phyloP scores from a whole-genome alignment of 2,329 filamentous ascomycete species.

The Colletotrichum cuscutae region DNA sequence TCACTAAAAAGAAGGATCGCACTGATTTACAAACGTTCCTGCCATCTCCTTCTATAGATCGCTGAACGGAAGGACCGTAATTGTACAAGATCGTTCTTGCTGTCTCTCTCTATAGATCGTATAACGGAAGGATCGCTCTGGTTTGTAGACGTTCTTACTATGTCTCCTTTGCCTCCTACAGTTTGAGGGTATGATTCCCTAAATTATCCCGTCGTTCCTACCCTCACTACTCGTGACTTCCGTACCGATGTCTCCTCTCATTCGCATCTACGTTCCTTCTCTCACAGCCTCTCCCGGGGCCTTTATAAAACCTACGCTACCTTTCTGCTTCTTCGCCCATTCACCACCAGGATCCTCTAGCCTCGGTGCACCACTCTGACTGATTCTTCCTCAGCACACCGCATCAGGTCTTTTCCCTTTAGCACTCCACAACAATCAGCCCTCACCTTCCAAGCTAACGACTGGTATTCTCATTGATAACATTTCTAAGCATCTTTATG shows the following conservation, averaged over 20 bases:
- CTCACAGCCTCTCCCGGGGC: neutral
- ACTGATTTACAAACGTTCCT: neutral
- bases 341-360: neutral
- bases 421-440: neutral
- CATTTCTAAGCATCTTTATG: neutral
- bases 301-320: neutral
- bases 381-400: neutral
- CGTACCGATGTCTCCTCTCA: neutral
- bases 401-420: neutral
- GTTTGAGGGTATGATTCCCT: neutral
- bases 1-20: neutral
- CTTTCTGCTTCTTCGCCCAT: neutral
- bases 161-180: no score
- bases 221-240: neutral
- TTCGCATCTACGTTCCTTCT: neutral
- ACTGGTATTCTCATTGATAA: neutral
- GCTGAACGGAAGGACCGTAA: neutral
- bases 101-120: no score
- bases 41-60: no score
- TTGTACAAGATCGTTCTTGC: neutral
- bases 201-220: neutral
- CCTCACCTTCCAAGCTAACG: neutral
- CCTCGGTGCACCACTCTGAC: neutral
- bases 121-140: neutral
- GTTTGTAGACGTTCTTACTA: neutral